phyloP scores from a whole-genome alignment of 495 filamentous ascomycete species.

The Trichocladium antarcticum region DNA sequence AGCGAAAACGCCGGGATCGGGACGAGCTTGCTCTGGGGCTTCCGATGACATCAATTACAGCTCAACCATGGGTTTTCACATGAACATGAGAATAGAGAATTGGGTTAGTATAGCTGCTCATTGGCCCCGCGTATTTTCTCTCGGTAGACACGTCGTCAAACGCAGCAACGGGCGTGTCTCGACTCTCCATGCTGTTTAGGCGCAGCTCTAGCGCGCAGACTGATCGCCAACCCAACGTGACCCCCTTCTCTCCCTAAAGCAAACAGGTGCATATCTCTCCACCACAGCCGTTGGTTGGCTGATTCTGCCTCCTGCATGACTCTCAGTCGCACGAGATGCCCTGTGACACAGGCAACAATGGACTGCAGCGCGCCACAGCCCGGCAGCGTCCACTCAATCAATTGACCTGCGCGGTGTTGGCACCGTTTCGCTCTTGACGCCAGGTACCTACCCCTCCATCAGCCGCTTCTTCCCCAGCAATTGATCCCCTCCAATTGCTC shows the following conservation, averaged over 20 bases:
- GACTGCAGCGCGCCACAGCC: constrained; percentile 4
- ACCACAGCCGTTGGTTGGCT: constrained; percentile 15
- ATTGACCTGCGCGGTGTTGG: background rate
- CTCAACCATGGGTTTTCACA: no score
- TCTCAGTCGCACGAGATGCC: constrained; percentile 17
- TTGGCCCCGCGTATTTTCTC: no score
- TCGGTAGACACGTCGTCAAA: no score
- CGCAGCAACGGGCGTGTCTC: no score
- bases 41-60: no score
- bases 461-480: background rate
- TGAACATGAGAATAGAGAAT: no score
- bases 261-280: constrained; percentile 1
- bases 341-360: constrained; percentile 9
- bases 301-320: constrained; percentile 18
- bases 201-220: background rate
- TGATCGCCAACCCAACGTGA: constrained; percentile 7
- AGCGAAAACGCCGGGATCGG: no score
- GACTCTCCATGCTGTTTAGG: background rate
- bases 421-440: background rate
- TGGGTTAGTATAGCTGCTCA: no score
- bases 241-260: background rate
- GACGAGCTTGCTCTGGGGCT: no score
- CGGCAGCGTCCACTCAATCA: background rate
- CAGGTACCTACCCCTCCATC: background rate
- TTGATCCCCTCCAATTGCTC: background rate